Evolutionary conservation across 345 rosid genomes (phyloP), one percentile per base, ranked within the genome.

Genomic region (Microcos paniculata): DNA sequence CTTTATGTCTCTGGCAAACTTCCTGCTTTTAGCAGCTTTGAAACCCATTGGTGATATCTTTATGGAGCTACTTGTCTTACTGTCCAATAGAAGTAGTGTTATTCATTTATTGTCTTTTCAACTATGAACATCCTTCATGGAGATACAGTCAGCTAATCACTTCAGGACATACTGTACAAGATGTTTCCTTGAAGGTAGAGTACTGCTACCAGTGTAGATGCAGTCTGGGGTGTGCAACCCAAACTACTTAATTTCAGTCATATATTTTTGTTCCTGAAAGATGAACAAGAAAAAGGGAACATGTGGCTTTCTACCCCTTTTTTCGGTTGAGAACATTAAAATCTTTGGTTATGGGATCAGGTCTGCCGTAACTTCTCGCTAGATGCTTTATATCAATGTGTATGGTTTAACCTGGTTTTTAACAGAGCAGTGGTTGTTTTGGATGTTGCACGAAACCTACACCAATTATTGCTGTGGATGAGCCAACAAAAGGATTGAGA

Each of bases 361-460:
- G 18, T 56, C 43, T 42, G 28, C n/a, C 8, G 2, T 16, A 52
- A 24, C 33, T 28, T 49, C 19, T 53, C 33, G 46, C 14, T 38
- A 14, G 51, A 6, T 42, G 43, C 72, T 26, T 18, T 45, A 45
- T 57, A n/a, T 65, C 15, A 52, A 70, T 74, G 11, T 11, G 31
- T 51, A 8, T 77, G 73, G 56, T 77, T 72, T 78, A 63, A 77
- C 77, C 53, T 49, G 68, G 80, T 62, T 68, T 77, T 55, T 49
- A 71, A 74, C 78, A 71, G 78, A 11, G 82, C 87, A 87, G 90
- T 67, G 91, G 93, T 84, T 91, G 93, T 81, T 91, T 89, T 78
- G 93, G 96, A 75, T 85, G 93, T 86, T 88, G 80, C 70, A 35
- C 80, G 57, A 91, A 82, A 70, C 82, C 88, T 57, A 79, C 89